Base-by-base conservation (phyloP, 345 rosid genomes). In the Syzygium jambos region DNA sequence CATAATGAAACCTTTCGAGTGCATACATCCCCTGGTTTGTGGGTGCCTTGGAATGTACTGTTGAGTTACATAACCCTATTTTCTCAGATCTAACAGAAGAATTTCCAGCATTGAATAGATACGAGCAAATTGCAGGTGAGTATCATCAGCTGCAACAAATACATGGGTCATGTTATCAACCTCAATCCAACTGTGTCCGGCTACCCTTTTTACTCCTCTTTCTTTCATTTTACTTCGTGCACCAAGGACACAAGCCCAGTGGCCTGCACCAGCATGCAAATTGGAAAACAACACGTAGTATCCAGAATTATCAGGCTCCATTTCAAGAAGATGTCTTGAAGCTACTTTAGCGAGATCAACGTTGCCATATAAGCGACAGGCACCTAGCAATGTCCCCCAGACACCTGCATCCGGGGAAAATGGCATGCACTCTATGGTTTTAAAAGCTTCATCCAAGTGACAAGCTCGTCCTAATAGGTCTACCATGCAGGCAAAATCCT, bases 371-470 rank as follows among this genome's bases (percentile, higher is more conserved):
- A 94, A 90, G 87, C 94, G 85, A 84, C 96, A 96, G 38, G 98
- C 96, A 88, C 99, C 99, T 53, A 97, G 92, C 85, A 97, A 89
- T 22, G 98, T 95, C 52, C 97, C 98, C 99, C 98, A 97, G 5
- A 94, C 90, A 84, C 98, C 96, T 41, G 93, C 95, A 88, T 95
- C 98, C 1, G 99, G 96, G 22, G 91, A 27, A 87, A 95, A 95
- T 17, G 98, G 96, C 98, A 97, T 95, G 89, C 90, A 86, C 88
- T 90, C 87, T 86, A 94, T 88, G 41, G 90, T 91, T 85, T 93
- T 92, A 86, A 92, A 93, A 51, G 99, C 98, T 92, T 95, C 93
- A 10, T 89, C 73, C 85, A 95, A 89, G 56, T 89, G 89, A 84
- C 98, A 98, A 56, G 96, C 95, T 73, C 97, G 95, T 15, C 95